Conservation (phyloP, 2,329 filamentous ascomycete species). For the Boeremia lycopersici region DNA sequence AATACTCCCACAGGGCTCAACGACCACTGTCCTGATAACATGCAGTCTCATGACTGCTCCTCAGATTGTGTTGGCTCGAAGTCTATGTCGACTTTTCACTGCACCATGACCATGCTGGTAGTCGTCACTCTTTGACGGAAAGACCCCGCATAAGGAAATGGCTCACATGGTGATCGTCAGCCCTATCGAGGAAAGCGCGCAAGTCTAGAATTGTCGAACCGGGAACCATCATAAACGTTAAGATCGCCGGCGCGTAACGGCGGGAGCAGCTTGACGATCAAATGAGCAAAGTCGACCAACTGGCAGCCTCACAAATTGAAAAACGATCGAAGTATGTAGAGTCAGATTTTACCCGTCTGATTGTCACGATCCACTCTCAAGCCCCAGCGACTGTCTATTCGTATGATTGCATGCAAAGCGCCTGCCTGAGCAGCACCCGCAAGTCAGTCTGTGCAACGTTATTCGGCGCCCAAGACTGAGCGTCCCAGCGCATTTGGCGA, state of each 20-base stretch:
- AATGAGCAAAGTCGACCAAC: background rate
- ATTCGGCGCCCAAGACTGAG: background rate
- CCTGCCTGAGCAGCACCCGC: conserved; percentile 10
- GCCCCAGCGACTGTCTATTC: background rate
- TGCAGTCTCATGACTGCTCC: background rate
- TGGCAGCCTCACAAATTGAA: background rate
- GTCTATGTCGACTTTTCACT: background rate
- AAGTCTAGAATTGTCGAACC: conserved; percentile 7
- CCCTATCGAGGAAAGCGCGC: conserved; percentile 12
- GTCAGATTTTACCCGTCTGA: background rate
- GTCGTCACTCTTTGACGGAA: conserved; percentile 1
- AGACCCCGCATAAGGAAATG: conserved; percentile 1
- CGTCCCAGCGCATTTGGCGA: background rate
- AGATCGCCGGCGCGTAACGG: conserved; percentile 13
- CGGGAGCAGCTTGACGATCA: background rate
- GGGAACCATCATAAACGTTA: conserved; percentile 13
- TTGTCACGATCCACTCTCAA: background rate
- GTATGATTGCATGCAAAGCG: background rate
- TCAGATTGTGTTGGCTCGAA: background rate
- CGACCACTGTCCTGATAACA: background rate
- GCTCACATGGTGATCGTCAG: conserved; percentile 6
- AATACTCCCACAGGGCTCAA: background rate
- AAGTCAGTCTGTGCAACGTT: background rate
- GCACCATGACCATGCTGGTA: background rate
- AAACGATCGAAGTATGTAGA: background rate